Base-by-base conservation (phyloP, 345 rosid genomes). In the Murraya paniculata region DNA sequence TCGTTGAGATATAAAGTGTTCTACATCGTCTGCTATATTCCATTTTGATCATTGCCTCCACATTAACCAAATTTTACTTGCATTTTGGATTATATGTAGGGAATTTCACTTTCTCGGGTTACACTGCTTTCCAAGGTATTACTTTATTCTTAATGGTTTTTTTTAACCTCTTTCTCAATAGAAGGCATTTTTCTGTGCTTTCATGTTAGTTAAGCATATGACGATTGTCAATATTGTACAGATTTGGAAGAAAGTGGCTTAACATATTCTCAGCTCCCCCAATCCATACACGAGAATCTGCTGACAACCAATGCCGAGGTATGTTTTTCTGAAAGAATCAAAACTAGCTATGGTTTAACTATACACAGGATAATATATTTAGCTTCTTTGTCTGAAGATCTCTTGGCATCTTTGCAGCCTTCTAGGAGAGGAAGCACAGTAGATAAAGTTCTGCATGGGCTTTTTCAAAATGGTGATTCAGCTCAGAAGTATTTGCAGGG, bases 401-500 rank as follows among this genome's bases (percentile, higher is more conserved):
- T 28, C 33, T 11, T 70, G 55, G 27, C 69, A 72, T 80, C 39
- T 16, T 45, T 79, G 77, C 84, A 95, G 98, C 78, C 86, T 48
- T 82, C 90, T 35, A 77, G 84, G 77, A 90, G 82, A 78, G 87
- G 88, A 84, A 90, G 78, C 80, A 72, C 83, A 76, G 89, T 86
- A 0, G 90, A 90, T 79, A 91, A 85, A 78, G 75, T 90, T 71
- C 80, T 95, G 85, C 90, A 90, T 66, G 92, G 85, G 9, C 95
- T 96, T 78, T 89, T 92, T 71, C 91, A 91, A 74, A 87, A 82
- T 27, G 99, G 99, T 70, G 98, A 96, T 88, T 86, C 86, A 73
- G 89, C 97, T 56, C 92, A 86, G 39, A 96, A 94, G 80, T 91
- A 96, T 84, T 72, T 86, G 86, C 95, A 90, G 71, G 94, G 97